Conservation (phyloP, 805 yeast genomes). For the Kodamaea laetipori region DNA sequence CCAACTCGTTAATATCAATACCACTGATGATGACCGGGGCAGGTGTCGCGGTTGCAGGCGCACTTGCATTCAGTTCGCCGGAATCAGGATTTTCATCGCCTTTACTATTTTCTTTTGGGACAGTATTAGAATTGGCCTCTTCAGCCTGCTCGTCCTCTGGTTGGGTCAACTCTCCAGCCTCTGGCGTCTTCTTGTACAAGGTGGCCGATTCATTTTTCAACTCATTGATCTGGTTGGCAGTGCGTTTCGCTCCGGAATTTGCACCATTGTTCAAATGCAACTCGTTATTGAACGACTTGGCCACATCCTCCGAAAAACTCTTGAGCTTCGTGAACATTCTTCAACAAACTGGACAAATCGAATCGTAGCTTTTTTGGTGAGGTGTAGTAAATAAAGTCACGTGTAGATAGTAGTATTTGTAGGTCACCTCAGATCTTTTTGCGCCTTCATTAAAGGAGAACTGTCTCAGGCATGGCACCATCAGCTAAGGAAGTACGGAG, state of each 20-base stretch:
- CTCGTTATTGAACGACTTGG: constrained; percentile 42
- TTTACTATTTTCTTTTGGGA: neutral
- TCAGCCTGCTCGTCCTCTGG: constrained; percentile 44
- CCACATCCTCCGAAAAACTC: constrained; percentile 48
- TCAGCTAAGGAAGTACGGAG: constrained; percentile 23
- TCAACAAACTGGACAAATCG: neutral
- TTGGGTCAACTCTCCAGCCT: constrained; percentile 44
- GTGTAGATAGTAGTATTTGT: constrained; percentile 2
- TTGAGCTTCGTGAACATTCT: constrained; percentile 44
- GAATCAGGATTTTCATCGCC: neutral
- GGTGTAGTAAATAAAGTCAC: constrained; percentile 3
- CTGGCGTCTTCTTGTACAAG: constrained; percentile 50
- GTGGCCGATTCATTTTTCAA: constrained; percentile 37
- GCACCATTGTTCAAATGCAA: constrained; percentile 23
- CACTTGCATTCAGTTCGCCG: neutral
- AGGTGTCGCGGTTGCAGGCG: constrained; percentile 2
- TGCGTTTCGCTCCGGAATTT: constrained; percentile 22
- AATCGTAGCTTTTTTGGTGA: neutral
- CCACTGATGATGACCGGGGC: constrained; percentile 4
- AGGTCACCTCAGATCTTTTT: constrained; percentile 5
- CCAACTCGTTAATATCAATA: constrained; percentile 42
- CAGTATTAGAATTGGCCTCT: constrained; percentile 5
- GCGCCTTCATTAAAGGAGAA: constrained; percentile 3
- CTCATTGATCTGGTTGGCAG: constrained; percentile 23
- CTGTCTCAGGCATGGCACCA: constrained; percentile 10